phyloP scores from a whole-genome alignment of 768 basidiomycete genomes.

The Phaffia tasmanica region DNA sequence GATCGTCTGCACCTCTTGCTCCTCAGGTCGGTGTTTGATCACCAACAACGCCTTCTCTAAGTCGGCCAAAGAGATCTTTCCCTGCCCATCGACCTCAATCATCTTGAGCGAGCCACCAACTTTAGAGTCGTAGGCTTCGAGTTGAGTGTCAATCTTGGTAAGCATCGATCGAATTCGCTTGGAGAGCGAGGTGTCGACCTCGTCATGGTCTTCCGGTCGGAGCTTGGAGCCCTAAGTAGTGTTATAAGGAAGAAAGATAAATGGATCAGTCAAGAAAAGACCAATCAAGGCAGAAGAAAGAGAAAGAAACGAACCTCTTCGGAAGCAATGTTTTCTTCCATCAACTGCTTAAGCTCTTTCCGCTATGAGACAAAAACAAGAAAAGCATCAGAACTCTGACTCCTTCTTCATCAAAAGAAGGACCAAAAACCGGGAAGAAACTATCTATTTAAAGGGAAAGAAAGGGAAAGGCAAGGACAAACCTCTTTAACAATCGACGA shows the following conservation, averaged over 20 bases:
- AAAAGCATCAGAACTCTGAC: no score
- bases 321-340: constrained; percentile 83
- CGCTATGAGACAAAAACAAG: constrained; percentile 38
- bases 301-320: constrained; percentile 53
- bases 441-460: no score
- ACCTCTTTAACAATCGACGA: constrained; percentile 84
- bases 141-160: constrained; percentile 83
- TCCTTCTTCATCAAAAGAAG: no score
- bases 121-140: constrained; percentile 80
- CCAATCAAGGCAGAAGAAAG: not conserved
- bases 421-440: no score
- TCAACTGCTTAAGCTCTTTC: constrained; percentile 74
- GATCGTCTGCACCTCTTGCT: constrained; percentile 73
- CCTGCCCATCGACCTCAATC: constrained; percentile 58
- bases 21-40: constrained; percentile 85
- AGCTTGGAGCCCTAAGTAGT: constrained; percentile 36
- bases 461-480: no score
- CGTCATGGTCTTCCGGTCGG: constrained; percentile 35
- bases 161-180: constrained; percentile 94
- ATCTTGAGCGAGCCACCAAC: constrained; percentile 75
- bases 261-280: not conserved
- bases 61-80: constrained; percentile 78
- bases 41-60: constrained; percentile 80
- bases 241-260: not conserved
- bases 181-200: constrained; percentile 59